Base-by-base conservation (phyloP, 2,329 filamentous ascomycete species). In the Triangularia setosa region DNA sequence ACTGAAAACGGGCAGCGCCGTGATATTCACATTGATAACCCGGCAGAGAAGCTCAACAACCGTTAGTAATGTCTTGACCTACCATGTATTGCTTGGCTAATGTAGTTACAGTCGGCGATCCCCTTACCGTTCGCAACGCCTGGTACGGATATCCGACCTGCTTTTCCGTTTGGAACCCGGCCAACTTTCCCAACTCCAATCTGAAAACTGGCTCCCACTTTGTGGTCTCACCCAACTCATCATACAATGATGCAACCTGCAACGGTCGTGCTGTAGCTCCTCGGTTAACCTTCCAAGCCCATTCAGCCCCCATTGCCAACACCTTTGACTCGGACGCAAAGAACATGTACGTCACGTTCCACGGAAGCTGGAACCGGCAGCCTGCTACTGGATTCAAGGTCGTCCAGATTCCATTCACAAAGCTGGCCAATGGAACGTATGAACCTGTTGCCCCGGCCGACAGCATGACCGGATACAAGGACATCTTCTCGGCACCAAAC, bases 41-140 rank as follows among this genome's bases (percentile, higher is more conserved):
- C 87, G 1, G 85, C 83, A 3, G 87, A 90, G 70, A 85, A 90
- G 74, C 74, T 90, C 69, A 89, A 90, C 74, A 88, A 84, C 74
- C 80, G 86, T 73, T 61, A 66, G 72, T 66, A 5, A 55, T 27
- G 14, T 9, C 52, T 2, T 27, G 24, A 18, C 52, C 52, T 24
- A 27, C 14, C 21, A 12, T 25, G 27, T n/a, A 6, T 55, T 55
- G 23, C 3, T 21, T 48, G 14, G 25, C 60, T 58, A 16, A 64
- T 48, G 4, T 9, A 4, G 52, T 23, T 27, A 12, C 35, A 73
- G 72, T 74, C 23, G 73, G 73, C 61, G 69, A 74, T 60, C 73
- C 72, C 11, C 65, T 70, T 57, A 73, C 69, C 60, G 58, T 65
- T 6, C 68, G 70, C 55, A 67, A 73, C 33, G 69, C 65, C 4